Evolutionary conservation across 306 rosid species (phyloP).

Genomic region (Crotalaria pallida): DNA sequence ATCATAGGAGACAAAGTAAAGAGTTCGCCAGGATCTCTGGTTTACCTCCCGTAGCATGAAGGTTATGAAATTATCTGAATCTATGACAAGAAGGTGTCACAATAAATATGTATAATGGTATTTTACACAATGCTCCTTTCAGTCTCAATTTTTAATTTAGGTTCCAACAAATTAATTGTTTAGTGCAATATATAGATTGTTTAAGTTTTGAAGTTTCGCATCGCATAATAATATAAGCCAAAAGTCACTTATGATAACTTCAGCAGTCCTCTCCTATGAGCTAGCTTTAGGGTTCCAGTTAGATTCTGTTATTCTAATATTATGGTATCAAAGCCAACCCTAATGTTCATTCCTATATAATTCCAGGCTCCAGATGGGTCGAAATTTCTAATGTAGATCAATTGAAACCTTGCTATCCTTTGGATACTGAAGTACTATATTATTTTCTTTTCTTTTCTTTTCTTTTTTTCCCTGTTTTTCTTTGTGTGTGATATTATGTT

Average conservation of each 20-base stretch:
- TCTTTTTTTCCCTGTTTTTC: not conserved
- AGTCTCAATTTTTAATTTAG: slow-evolving; percentile 5
- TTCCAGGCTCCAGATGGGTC: no score
- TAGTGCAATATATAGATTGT: not conserved
- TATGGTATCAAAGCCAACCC: no score
- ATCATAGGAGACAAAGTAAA: not conserved
- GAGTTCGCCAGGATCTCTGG: not conserved
- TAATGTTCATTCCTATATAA: no score
- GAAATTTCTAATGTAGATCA: no score
- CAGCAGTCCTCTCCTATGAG: no score
- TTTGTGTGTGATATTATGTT: no score
- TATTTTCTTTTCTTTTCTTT: not conserved
- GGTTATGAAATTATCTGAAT: slow-evolving; percentile 8
- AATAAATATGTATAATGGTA: slow-evolving; percentile 12
- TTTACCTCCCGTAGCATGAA: not conserved
- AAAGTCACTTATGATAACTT: no score
- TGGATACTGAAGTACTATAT: not conserved
- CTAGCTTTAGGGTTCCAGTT: no score
- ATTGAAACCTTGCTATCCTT: not conserved
- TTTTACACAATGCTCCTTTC: not conserved
- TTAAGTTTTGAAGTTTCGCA: no score
- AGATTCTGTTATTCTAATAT: no score
- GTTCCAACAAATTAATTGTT: slow-evolving; percentile 1
- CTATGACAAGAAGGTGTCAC: not conserved
- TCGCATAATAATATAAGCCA: no score